These are phyloP conservation scores for Pyrenula massariospora DNA, from an alignment of 495 filamentous ascomycete species.

Conservation along the genomic window DNA sequence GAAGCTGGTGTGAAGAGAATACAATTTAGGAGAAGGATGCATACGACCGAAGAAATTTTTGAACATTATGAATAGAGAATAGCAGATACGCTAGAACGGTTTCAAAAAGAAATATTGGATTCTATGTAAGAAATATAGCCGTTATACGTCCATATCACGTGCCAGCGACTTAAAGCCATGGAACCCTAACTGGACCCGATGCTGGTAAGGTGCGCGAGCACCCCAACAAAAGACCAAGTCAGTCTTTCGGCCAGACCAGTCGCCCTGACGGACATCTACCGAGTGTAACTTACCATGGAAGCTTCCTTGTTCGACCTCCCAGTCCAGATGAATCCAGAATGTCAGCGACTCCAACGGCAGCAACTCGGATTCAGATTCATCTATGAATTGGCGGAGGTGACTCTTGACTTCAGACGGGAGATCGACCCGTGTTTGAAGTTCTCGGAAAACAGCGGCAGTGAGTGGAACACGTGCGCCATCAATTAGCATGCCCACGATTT, in stretches of 20 bases:
- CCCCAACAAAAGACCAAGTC: slow-evolving; percentile 1
- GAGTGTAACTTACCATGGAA: neutral
- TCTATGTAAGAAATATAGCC: no score
- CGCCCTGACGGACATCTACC: neutral
- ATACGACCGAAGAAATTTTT: no score
- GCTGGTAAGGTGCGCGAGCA: no score
- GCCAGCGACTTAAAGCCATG: no score
- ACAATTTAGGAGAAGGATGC: no score
- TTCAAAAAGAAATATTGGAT: no score
- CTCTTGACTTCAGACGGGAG: neutral
- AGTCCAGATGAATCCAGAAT: neutral
- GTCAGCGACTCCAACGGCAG: neutral
- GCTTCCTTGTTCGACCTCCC: neutral
- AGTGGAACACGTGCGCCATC: neutral
- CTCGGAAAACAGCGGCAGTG: neutral
- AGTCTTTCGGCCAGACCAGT: neutral
- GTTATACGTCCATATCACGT: no score
- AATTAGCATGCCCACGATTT: neutral
- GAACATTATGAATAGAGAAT: no score
- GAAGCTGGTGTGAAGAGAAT: no score
- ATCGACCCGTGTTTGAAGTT: neutral
- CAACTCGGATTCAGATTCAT: neutral
- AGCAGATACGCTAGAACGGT: no score
- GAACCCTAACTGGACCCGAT: no score
- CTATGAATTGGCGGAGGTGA: neutral